These are phyloP conservation scores for Penicillium griseofulvum DNA, from an alignment of 2,329 filamentous ascomycete genomes.

Conservation along the genomic window DNA sequence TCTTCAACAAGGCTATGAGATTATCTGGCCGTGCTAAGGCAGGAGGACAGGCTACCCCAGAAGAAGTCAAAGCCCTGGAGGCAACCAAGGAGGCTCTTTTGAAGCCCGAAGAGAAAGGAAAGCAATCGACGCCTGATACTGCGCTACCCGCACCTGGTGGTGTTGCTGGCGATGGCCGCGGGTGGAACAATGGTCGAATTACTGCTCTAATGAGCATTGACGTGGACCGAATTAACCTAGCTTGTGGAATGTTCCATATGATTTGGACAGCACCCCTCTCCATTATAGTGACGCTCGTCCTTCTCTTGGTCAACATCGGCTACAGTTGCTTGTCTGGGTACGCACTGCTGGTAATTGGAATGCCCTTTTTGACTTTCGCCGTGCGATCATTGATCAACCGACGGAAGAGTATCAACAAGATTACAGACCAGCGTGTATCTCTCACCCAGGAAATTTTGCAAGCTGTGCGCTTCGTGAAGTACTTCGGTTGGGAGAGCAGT, in stretches of 20 bases:
- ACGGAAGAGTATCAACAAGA: conserved; percentile 79
- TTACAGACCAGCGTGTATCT: conserved; percentile 88
- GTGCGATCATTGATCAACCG: conserved; percentile 74
- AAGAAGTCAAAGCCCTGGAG: conserved; percentile 47
- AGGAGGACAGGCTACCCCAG: conserved; percentile 62
- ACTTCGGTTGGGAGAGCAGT: conserved; percentile 89
- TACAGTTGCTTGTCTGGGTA: conserved; percentile 91
- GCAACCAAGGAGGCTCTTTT: conserved; percentile 43
- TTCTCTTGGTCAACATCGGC: conserved; percentile 81
- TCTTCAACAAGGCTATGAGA: conserved; percentile 90
- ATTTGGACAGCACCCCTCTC: conserved; percentile 82
- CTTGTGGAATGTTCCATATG: conserved; percentile 85
- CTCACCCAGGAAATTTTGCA: conserved; percentile 90
- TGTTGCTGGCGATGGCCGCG: conserved; percentile 67
- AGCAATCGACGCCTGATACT: conserved; percentile 30
- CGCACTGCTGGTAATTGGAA: conserved; percentile 71
- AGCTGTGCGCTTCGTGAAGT: conserved; percentile 92
- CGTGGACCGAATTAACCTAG: conserved; percentile 87
- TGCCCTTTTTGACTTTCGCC: conserved; percentile 73
- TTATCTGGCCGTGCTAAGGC: conserved; percentile 85
- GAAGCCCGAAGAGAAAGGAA: conserved; percentile 34
- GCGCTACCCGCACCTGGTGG: conserved; percentile 42
- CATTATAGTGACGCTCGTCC: conserved; percentile 71
- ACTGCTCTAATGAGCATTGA: conserved; percentile 94
- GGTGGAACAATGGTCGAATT: conserved; percentile 90